phyloP scores from a whole-genome alignment of 148 eudicot species.

The Talinum fruticosum region DNA sequence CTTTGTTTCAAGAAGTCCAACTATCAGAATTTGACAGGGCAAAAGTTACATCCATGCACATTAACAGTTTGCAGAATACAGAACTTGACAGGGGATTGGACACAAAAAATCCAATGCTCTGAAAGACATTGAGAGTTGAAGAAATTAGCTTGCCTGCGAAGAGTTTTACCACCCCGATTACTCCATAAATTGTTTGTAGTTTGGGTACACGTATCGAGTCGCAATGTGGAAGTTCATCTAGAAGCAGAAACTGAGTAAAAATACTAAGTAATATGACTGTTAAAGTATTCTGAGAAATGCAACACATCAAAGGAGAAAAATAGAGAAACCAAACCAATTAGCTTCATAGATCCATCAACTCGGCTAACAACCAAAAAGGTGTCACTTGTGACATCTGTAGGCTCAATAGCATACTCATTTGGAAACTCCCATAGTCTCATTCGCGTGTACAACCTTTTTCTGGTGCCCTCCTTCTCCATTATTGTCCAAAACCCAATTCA shows the following conservation, averaged over 20 bases:
- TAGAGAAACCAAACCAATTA: conserved; percentile 44
- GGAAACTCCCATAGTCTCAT: conserved; percentile 95
- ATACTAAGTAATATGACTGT: background rate
- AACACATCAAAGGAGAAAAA: background rate
- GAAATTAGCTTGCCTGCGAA: conserved; percentile 57
- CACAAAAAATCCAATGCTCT: background rate
- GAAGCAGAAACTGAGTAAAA: conserved; percentile 16
- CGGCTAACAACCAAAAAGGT: conserved; percentile 68
- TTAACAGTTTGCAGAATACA: background rate
- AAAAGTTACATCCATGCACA: background rate
- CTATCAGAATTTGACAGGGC: background rate
- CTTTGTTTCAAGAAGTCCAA: background rate
- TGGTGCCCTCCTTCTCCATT: conserved; percentile 48
- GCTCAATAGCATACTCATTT: conserved; percentile 79
- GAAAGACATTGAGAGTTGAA: background rate
- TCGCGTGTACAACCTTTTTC: conserved; percentile 55
- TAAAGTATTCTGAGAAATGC: background rate
- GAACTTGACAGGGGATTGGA: too few species aligned
- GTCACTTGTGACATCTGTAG: conserved; percentile 72
- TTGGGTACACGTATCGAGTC: conserved; percentile 60
- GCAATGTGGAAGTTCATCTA: conserved; percentile 78
- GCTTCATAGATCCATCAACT: conserved; percentile 75
- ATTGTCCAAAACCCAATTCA: conserved; percentile 25
- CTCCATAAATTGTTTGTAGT: conserved; percentile 74
- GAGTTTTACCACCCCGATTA: conserved; percentile 82